Evolutionary conservation across 1,139 yeast species (phyloP).

Genomic region (Martiniozyma asiatica): DNA sequence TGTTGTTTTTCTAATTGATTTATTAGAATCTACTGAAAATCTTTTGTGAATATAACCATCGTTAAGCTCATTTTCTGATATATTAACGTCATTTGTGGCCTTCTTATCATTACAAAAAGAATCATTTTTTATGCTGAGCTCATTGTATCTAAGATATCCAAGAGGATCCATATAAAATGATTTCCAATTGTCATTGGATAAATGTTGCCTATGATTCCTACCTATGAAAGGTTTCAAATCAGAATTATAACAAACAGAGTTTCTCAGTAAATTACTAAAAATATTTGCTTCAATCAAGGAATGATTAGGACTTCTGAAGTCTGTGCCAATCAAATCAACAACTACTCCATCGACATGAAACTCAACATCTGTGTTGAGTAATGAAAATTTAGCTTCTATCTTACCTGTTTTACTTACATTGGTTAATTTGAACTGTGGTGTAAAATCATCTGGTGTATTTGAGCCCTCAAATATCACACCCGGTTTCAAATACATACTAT

Average conservation of each 20-base stretch:
- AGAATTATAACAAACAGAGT: slow-evolving; percentile 15
- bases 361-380: slow-evolving; percentile 7
- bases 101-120: no score
- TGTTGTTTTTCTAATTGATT: no score
- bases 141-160: slow-evolving; percentile 18
- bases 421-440: slow-evolving; percentile 13
- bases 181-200: slow-evolving; percentile 12
- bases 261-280: slow-evolving; percentile 19
- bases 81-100: no score
- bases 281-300: slow-evolving; percentile 19
- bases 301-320: slow-evolving; percentile 14
- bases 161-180: slow-evolving; percentile 18
- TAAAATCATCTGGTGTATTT: slow-evolving; percentile 1
- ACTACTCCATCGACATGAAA: slow-evolving; percentile 18
- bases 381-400: neutral
- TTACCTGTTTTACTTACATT: slow-evolving; percentile 6
- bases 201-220: slow-evolving; percentile 1
- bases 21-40: no score
- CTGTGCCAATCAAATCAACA: slow-evolving; percentile 18
- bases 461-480: slow-evolving; percentile 1
- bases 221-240: slow-evolving; percentile 14
- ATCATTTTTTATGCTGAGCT: neutral
- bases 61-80: no score
- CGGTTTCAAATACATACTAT: slow-evolving; percentile 3
- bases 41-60: no score